Evolutionary conservation across 2,329 filamentous ascomycete genomes (phyloP).

Genomic region (Seiridium cupressi): DNA sequence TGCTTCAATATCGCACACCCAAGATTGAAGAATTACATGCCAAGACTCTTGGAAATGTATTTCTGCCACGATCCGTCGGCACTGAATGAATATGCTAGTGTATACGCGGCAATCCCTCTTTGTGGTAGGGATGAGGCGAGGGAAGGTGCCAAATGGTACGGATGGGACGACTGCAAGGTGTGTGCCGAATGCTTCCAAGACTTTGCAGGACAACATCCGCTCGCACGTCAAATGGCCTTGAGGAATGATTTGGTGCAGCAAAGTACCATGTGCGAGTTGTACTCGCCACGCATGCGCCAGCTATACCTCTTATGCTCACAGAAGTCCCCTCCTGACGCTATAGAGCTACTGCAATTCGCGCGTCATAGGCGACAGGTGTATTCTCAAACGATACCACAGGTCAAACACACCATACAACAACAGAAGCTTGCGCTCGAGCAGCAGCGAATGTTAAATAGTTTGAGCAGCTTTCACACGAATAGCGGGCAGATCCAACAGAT

Average conservation of each 20-base stretch:
- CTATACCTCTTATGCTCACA: conserved; percentile 29
- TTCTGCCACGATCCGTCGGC: conserved; percentile 22
- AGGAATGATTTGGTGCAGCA: conserved; percentile 16
- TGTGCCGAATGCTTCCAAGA: conserved; percentile 35
- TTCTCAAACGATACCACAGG: conserved; percentile 27
- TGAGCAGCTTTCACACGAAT: conserved; percentile 23
- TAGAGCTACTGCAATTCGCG: conserved; percentile 22
- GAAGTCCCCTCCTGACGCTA: conserved; percentile 14
- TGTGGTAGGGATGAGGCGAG: conserved; percentile 24
- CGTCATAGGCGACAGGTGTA: conserved; percentile 28
- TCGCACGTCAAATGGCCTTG: conserved; percentile 28
- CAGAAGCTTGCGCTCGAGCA: conserved; percentile 21
- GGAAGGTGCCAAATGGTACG: conserved; percentile 28
- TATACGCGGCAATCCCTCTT: conserved; percentile 26
- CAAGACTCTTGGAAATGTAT: conserved; percentile 24
- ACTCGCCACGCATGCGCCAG: conserved; percentile 33
- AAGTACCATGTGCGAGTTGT: conserved; percentile 33
- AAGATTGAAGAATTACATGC: conserved; percentile 20
- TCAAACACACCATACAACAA: conserved; percentile 23
- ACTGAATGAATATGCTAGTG: conserved; percentile 25
- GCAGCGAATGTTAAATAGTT: conserved; percentile 21
- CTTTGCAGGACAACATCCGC: conserved; percentile 24
- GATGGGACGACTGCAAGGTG: conserved; percentile 33
- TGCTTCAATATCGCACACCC: conserved; percentile 31
- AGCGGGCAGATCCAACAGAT: conserved; percentile 19